A percentile compares a stretch with the other conserved stretches of the same genome.
phyloP scores from a whole-genome alignment of 768 basidiomycete species.

The Mycena filopes region DNA sequence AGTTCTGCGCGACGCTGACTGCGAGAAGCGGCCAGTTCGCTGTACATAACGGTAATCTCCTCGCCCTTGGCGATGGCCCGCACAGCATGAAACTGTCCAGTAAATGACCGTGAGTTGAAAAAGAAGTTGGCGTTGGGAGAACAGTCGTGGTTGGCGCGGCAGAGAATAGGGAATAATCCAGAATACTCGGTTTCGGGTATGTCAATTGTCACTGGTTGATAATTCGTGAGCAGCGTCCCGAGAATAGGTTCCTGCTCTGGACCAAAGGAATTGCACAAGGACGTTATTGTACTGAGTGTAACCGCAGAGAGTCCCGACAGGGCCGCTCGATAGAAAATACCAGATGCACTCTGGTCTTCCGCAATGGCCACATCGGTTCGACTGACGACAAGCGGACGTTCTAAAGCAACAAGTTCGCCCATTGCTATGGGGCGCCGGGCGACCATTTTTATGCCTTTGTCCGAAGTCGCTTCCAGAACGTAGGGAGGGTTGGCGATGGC shows the following conservation, averaged over 20 bases:
- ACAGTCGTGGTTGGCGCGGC: conserved; percentile 26
- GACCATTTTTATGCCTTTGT: conserved; percentile 24
- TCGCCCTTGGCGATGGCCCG: conserved; percentile 16
- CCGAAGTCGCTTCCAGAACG: conserved; percentile 13
- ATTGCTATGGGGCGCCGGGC: conserved; percentile 12
- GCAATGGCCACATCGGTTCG: conserved; percentile 24
- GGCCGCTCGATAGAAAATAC: conserved; percentile 22
- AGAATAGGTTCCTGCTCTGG: conserved; percentile 21
- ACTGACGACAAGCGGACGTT: conserved; percentile 23
- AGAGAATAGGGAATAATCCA: conserved; percentile 17
- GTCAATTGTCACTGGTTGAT: conserved; percentile 10
- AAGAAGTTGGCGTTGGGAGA: conserved; percentile 24
- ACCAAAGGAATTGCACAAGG: conserved; percentile 23
- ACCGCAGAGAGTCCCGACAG: conserved; percentile 12
- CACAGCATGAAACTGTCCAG: conserved; percentile 23
- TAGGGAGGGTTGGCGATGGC: conserved; percentile 5
- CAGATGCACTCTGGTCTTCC: conserved; percentile 20
- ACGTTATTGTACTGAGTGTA: conserved; percentile 10
- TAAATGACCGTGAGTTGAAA: conserved; percentile 17
- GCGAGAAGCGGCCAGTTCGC: conserved; percentile 22
- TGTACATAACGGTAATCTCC: conserved; percentile 25
- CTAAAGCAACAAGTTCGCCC: conserved; percentile 18
- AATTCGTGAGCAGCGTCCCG: conserved; percentile 21
- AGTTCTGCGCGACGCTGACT: conserved; percentile 21
- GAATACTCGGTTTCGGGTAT: conserved; percentile 4